Evolutionary conservation across 345 rosid species (phyloP), one percentile per base, ranked within the genome.

Genomic region (Eutrema heterophyllum): DNA sequence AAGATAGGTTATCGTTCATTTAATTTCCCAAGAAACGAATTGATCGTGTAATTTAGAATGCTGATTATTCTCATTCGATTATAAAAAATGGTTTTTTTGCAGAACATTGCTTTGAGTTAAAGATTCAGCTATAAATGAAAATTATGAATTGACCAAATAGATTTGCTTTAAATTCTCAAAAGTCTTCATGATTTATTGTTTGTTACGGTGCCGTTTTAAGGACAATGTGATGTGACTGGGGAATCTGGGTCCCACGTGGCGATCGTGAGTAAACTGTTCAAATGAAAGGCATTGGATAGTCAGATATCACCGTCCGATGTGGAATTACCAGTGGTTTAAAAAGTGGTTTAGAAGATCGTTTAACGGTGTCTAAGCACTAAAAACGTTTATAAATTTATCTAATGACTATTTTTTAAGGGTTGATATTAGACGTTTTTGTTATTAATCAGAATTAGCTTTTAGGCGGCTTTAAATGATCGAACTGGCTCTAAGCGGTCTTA

Each of bases 201-300:
- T 18, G 21, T 51, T 52, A 76, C 70, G 58, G 4, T 68, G 36
- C 51, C 74, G 50, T 35, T 32, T 61, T 16, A 16, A 13, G 59
- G 71, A 55, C 44, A 26, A 30, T 32, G 40, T 63, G 75, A 69
- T 76, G 75, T 70, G 80, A 76, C 80, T 10, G 60, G 66, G 27
- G 51, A 63, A 68, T 76, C 48, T 63, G 75, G 71, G 66, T 46
- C 75, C 66, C n/a, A 54, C 15, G 36, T 43, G 66, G 48, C 8
- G 33, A 60, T 60, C 73, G 65, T 62, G 65, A 26, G 50, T 35
- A 44, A 24, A 46, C 75, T 54, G 15, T 54, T 62, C 38, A 35
- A 21, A 0, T 35, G 52, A 69, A 62, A 62, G 70, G 16, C 18
- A 61, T 38, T 56, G 7, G n/a, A 51, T 60, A 15, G 30, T 41